Conservation (phyloP, 2,329 filamentous ascomycete species). For the Exophiala bonariae region DNA sequence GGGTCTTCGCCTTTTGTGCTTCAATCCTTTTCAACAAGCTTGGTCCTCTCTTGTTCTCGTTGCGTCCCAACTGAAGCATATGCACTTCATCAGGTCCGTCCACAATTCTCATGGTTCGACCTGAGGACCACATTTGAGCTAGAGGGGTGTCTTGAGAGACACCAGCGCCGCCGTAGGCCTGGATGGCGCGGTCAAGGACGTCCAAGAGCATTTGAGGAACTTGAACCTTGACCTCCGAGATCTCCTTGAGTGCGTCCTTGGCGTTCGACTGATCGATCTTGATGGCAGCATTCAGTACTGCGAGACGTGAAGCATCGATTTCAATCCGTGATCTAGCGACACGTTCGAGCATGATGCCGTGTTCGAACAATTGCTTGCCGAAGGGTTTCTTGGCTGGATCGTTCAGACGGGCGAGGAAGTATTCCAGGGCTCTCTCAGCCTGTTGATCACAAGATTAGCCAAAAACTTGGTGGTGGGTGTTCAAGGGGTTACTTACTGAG, state of each 20-base stretch:
- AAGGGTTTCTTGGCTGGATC: slow-evolving; percentile 89
- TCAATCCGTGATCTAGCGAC: slow-evolving; percentile 90
- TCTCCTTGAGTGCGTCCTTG: slow-evolving; percentile 88
- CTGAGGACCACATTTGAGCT: slow-evolving; percentile 70
- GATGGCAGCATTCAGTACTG: slow-evolving; percentile 91
- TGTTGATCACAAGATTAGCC: background rate
- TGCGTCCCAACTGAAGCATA: slow-evolving; percentile 57
- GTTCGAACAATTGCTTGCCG: slow-evolving; percentile 79
- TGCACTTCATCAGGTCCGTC: slow-evolving; percentile 98
- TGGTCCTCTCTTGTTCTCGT: slow-evolving; percentile 54
- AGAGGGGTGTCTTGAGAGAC: slow-evolving; percentile 93
- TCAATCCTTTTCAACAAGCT: slow-evolving; percentile 24
- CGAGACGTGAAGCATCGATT: slow-evolving; percentile 85
- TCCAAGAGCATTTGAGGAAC: slow-evolving; percentile 78
- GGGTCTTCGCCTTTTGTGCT: slow-evolving; percentile 27
- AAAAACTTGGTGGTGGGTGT: background rate
- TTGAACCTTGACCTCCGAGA: slow-evolving; percentile 91
- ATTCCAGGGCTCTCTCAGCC: slow-evolving; percentile 85
- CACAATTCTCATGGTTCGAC: slow-evolving; percentile 79
- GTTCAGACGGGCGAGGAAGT: slow-evolving; percentile 92
- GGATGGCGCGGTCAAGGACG: slow-evolving; percentile 91
- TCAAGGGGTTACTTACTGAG: slow-evolving; percentile 48
- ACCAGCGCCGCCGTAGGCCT: slow-evolving; percentile 87
- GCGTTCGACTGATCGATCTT: slow-evolving; percentile 89
- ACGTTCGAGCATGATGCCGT: slow-evolving; percentile 94